phyloP scores from a whole-genome alignment of 345 rosid species.

The Draba incana region DNA sequence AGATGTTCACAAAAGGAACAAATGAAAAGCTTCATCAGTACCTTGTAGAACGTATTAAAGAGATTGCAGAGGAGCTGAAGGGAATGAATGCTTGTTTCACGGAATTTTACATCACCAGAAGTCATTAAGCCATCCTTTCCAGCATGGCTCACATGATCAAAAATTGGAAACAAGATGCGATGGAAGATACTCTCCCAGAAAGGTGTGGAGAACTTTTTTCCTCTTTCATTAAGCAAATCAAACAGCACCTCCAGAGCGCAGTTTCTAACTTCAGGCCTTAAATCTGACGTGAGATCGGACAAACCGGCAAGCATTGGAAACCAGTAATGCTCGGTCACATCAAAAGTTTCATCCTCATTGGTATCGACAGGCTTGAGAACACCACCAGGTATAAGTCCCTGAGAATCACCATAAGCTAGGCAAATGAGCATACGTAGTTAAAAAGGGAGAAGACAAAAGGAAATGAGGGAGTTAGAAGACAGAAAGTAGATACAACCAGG shows the following conservation, averaged over 20 bases:
- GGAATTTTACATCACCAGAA: conserved; percentile 78
- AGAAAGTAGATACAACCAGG: conserved; percentile 3
- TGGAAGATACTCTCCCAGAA: conserved; percentile 97
- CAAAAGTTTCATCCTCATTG: conserved; percentile 59
- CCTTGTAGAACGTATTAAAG: conserved; percentile 73
- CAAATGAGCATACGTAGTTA: conserved; percentile 24
- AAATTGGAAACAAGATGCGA: conserved; percentile 90
- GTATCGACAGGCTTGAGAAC: conserved; percentile 68
- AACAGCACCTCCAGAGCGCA: conserved; percentile 92
- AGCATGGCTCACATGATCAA: conserved; percentile 88
- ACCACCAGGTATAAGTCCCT: conserved; percentile 93
- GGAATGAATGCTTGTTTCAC: conserved; percentile 91
- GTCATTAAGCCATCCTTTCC: conserved; percentile 74
- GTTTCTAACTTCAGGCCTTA: conserved; percentile 81
- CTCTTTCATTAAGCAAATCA: conserved; percentile 92
- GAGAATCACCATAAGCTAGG: conserved; percentile 33
- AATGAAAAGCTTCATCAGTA: conserved; percentile 34
- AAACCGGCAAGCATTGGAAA: conserved; percentile 94
- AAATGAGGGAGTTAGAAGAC: conserved; percentile 19
- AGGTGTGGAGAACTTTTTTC: conserved; percentile 76
- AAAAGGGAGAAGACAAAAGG: conserved; percentile 4
- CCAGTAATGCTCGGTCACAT: conserved; percentile 93
- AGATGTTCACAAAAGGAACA: neutral
- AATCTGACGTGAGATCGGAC: conserved; percentile 86
- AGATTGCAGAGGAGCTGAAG: conserved; percentile 89